phyloP scores from a whole-genome alignment of 495 filamentous ascomycete genomes.

The Niebla homalea region DNA sequence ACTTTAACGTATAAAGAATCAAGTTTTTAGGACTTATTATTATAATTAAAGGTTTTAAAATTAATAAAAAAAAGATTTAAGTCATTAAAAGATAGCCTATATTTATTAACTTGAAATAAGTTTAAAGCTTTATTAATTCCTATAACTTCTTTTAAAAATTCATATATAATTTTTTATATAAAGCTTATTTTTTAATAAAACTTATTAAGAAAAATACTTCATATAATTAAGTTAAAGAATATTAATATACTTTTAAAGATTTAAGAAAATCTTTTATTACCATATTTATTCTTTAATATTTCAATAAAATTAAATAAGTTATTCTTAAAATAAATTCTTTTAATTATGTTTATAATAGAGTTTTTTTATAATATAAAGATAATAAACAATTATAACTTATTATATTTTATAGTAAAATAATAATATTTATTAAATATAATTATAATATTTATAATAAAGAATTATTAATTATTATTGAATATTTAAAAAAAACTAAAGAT shows the following conservation, averaged over 20 bases:
- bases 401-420: neutral
- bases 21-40: constrained; percentile 21
- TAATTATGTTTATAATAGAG: too few species aligned
- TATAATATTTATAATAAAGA: neutral
- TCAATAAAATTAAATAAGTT: too few species aligned
- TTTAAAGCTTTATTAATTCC: constrained; percentile 20
- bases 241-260: too few species aligned
- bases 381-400: too few species aligned
- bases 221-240: too few species aligned
- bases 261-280: too few species aligned
- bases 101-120: constrained; percentile 9
- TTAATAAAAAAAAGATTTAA: constrained; percentile 15
- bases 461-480: neutral
- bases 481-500: neutral
- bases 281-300: too few species aligned
- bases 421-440: too few species aligned
- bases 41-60: constrained; percentile 11
- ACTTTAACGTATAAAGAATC: constrained; percentile 16
- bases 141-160: constrained; percentile 23
- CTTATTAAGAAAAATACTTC: constrained; percentile 11
- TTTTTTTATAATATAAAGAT: too few species aligned
- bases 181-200: constrained; percentile 7
- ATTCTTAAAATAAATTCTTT: too few species aligned
- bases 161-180: constrained; percentile 17
- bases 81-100: constrained; percentile 13